Evolutionary conservation across 2,329 filamentous ascomycete species (phyloP), one percentile per base, ranked within the genome.

Genomic region (Onygenales sp.): DNA sequence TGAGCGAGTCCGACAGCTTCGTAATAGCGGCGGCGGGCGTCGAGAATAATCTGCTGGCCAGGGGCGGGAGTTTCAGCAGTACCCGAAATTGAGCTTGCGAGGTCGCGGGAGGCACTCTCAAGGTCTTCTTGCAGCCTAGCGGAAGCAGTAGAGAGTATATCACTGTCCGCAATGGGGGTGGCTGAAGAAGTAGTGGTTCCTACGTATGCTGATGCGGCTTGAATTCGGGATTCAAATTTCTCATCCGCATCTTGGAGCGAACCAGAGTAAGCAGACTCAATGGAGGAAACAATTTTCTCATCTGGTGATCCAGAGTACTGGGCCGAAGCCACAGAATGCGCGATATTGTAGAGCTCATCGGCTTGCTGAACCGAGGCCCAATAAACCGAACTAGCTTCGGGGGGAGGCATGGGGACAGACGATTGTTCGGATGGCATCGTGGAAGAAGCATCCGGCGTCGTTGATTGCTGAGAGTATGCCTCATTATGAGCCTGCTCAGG

Each of bases 1-100:
- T 94, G 86, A 0, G 89, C 88, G 44, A 88, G 68, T 32, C 88
- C 88, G 27, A 93, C 69, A 9, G 85, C 87, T 58, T 88, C 85
- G 61, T 89, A 91, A 68, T 92, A 92, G 54, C 85, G 73, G 77
- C 84, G 65, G 75, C 81, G 65, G 73, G 81, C 70, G 76, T 79
- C 74, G 70, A 84, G 68, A 72, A 84, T 56, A 67, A 78, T 67
- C 17, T 81, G 58, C 70, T 82, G 58, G 66, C 76, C 73, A 32
- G 74, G 72, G 1, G 84, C 83, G 1, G 84, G 79, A 2, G 50
- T 32, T 43, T 52, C 42, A 11, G 82, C 77, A 17, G 84, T 74
- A 32, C 82, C 84, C 52, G 82, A 76, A 67, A 84, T 83, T n/a
- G 83, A 83, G 51, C 74, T 81, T 49, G 83, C 77, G 59, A 87